These are phyloP conservation scores for Cordyceps militaris DNA, from an alignment of 2,329 filamentous ascomycete genomes.

Conservation along the genomic window DNA sequence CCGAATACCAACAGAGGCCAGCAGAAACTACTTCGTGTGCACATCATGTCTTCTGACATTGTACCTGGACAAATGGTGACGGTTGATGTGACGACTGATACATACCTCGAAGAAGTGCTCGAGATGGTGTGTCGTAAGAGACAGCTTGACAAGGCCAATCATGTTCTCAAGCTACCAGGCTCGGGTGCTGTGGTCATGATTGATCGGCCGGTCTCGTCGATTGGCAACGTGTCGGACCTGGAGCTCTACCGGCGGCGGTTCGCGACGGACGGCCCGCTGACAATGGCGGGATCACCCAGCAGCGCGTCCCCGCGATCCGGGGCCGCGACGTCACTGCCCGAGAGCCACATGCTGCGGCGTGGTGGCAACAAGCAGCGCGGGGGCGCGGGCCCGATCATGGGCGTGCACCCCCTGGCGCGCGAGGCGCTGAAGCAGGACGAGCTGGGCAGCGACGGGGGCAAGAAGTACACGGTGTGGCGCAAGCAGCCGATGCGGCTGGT, in stretches of 20 bases:
- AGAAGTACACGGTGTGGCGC: constrained; percentile 72
- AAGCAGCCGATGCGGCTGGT: constrained; percentile 79
- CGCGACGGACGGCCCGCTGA: constrained; percentile 64
- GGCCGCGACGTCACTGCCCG: constrained; percentile 35
- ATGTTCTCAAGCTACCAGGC: constrained; percentile 69
- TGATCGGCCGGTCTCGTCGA: constrained; percentile 71
- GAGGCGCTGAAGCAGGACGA: constrained; percentile 55
- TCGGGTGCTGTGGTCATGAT: constrained; percentile 68
- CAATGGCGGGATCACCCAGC: constrained; percentile 61
- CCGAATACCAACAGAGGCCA: constrained; percentile 49
- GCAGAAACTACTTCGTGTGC: constrained; percentile 63
- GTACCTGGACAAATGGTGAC: constrained; percentile 67
- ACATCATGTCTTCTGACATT: constrained; percentile 62
- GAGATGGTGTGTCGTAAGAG: constrained; percentile 72
- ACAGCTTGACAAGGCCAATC: constrained; percentile 69
- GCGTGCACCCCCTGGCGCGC: constrained; percentile 60
- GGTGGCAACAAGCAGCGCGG: constrained; percentile 15
- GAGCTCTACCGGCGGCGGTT: constrained; percentile 71
- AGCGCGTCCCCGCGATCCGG: constrained; percentile 61
- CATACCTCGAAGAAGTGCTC: constrained; percentile 74
- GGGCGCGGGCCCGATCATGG: constrained; percentile 38
- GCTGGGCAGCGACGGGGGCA: constrained; percentile 53
- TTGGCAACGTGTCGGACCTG: constrained; percentile 67
- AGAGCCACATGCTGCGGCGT: constrained; percentile 24
- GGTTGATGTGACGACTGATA: constrained; percentile 72